Evolutionary conservation across 495 filamentous ascomycete species (phyloP).

Genomic region (Neurospora tetraspora): DNA sequence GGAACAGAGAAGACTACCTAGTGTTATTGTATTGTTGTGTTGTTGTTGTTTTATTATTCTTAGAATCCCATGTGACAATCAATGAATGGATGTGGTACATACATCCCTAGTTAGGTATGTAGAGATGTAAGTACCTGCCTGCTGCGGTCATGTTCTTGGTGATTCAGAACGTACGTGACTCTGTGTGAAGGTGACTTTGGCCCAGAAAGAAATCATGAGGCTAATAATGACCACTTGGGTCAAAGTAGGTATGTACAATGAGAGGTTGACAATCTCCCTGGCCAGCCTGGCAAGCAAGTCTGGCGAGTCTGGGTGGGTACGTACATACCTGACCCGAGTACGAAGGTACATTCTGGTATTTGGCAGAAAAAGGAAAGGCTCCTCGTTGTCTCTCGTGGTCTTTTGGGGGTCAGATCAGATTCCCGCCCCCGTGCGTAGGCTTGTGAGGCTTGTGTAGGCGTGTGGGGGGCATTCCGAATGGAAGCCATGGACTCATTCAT

Average conservation of each 20-base stretch:
- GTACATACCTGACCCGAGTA: neutral
- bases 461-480: neutral
- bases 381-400: neutral
- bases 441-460: neutral
- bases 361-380: neutral
- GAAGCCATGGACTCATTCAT: neutral
- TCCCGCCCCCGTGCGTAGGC: neutral
- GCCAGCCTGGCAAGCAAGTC: neutral
- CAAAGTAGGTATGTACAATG: neutral
- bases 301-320: neutral
- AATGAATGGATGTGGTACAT: constrained; percentile 6
- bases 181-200: neutral
- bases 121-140: neutral
- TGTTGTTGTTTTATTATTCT: neutral
- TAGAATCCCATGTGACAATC: neutral
- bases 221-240: neutral
- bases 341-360: neutral
- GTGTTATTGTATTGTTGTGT: constrained; percentile 12
- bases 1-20: constrained; percentile 8
- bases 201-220: neutral
- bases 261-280: neutral
- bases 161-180: neutral
- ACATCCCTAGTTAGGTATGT: neutral
- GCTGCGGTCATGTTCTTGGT: neutral
- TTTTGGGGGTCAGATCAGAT: neutral